Base-by-base conservation (phyloP, 805 yeast genomes). In the Saccharomyces jurei region DNA sequence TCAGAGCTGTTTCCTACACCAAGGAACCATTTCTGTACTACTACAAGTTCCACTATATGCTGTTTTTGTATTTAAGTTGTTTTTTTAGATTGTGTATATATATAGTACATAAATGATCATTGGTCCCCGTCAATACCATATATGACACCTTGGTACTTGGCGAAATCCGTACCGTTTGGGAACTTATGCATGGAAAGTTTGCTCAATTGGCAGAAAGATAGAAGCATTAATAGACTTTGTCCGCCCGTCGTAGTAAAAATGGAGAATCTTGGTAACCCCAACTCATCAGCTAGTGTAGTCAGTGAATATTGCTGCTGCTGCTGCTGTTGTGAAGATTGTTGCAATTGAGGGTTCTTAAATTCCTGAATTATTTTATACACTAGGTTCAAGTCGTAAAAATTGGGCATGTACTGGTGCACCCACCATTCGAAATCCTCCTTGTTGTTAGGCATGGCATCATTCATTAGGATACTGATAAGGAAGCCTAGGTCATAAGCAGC, bases 401-500 rank as follows among this genome's bases (percentile, higher is more conserved):
- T 82, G 21, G 97, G 96, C 75, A 94, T 89, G 69, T 81, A 89
- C 50, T 81, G 75, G 41, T 77, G 69, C 46, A 89, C 76, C 79
- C 89, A 82, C 76, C 82, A 75, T 57, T 83, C 77, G 64, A 89
- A 92, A 41, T 86, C 96, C 46, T 81, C 80, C 67, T 87, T 91
- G 60, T 84, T 87, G 29, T 79, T 80, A 0, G 98, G 98, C 77
- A 92, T 86, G 50, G 77, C 72, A 50, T 81, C 80, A 70, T 89
- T 88, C 62, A 85, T 81, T 66, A 92, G 75, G 59, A 89, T 76
- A 50, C 95, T 82, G 14, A 90, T 73, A 56, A 94, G 74, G 69
- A 91, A 91, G 1, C 98, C 99, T 67, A 91, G 80, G 69, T 94
- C 99, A 71, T 94, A 94, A 11, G 98, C 99, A 1, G 84, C 84